These are phyloP conservation scores for Stephanodiscus minutulus DNA, from an alignment of 108 stramenopile genomes.

Conservation along the genomic window DNA sequence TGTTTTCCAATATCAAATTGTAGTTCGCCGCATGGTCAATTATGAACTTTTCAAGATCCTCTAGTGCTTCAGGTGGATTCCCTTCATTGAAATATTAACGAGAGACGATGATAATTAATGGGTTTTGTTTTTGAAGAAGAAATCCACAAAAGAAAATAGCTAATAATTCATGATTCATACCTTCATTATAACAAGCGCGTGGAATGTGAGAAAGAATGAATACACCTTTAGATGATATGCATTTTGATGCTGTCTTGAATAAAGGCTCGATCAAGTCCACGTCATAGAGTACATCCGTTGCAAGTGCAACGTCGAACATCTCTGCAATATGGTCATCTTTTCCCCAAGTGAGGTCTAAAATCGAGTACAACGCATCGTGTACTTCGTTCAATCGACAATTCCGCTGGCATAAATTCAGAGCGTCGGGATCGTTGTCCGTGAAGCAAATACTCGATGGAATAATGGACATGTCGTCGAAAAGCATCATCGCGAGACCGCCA, in stretches of 20 bases:
- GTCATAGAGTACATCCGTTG: constrained; percentile 22
- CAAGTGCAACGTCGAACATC: constrained; percentile 13
- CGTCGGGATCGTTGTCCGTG: constrained; percentile 18
- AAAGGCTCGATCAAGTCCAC: constrained; percentile 11
- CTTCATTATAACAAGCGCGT: constrained; percentile 16
- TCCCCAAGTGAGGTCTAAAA: constrained; percentile 9
- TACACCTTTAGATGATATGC: background rate
- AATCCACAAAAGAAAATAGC: background rate
- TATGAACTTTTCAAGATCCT: constrained; percentile 21
- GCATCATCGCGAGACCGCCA: constrained; percentile 6
- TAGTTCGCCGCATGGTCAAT: background rate
- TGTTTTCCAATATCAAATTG: constrained; percentile 6
- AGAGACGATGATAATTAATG: background rate
- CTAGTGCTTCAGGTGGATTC: constrained; percentile 18
- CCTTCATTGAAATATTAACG: background rate
- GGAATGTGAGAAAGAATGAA: constrained; percentile 27
- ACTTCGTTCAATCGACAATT: constrained; percentile 8
- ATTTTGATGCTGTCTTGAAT: constrained; percentile 3
- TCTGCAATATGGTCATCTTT: background rate
- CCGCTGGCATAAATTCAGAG: constrained; percentile 1
- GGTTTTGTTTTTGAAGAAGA: background rate
- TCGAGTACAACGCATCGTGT: background rate
- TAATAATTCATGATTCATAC: background rate
- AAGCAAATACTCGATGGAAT: constrained; percentile 13
- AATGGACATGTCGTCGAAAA: constrained; percentile 1